These are phyloP conservation scores for Fagopyrum tataricum DNA, from an alignment of 148 eudicot genomes.

Conservation along the genomic window DNA sequence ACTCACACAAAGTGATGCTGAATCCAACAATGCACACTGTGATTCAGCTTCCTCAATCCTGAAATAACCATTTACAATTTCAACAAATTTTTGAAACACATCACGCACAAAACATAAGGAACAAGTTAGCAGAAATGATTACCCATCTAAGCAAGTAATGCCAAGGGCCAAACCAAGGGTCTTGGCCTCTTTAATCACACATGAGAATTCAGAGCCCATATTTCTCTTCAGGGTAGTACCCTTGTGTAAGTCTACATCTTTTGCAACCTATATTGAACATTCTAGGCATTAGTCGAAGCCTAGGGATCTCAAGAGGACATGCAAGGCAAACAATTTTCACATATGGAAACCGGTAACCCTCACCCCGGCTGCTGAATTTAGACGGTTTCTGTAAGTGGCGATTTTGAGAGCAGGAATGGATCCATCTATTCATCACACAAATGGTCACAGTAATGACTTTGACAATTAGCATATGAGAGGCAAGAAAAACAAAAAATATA, in stretches of 20 bases:
- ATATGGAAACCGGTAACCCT: neutral
- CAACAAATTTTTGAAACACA: neutral
- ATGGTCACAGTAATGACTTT: neutral
- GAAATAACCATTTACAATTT: conserved; percentile 17
- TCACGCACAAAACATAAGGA: neutral
- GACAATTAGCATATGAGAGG: neutral
- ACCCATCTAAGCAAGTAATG: conserved; percentile 91
- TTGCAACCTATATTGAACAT: conserved; percentile 41
- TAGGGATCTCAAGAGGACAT: conserved; percentile 2
- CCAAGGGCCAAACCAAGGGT: conserved; percentile 64
- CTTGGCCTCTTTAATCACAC: conserved; percentile 89
- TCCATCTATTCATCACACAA: conserved; percentile 46
- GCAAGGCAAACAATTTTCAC: neutral
- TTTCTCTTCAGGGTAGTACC: conserved; percentile 56
- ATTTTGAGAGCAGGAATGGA: conserved; percentile 87
- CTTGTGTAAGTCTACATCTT: conserved; percentile 40
- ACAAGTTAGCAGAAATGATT: conserved; percentile 17
- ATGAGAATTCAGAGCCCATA: conserved; percentile 86
- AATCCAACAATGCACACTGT: conserved; percentile 82
- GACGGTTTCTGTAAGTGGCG: conserved; percentile 70
- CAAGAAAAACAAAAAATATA: neutral
- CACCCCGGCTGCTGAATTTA: conserved; percentile 60
- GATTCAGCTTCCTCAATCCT: conserved; percentile 98
- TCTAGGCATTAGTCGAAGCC: neutral
- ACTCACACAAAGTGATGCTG: conserved; percentile 80